Conservation (phyloP, 148 eudicot genomes). For the Rhododendron mucronatum region DNA sequence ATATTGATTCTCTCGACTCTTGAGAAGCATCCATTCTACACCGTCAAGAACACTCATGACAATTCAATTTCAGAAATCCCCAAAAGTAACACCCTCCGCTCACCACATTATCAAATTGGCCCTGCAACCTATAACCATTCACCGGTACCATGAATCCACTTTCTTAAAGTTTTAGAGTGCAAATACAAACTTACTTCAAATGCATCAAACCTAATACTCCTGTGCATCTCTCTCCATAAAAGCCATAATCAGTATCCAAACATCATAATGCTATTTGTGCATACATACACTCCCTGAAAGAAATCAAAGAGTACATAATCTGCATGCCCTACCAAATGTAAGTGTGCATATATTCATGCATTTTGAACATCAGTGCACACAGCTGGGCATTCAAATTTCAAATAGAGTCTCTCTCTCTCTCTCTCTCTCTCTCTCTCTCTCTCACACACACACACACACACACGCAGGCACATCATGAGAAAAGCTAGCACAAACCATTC, state of each 20-base stretch:
- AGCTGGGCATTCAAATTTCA: not conserved
- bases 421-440: not conserved
- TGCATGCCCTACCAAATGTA: not conserved
- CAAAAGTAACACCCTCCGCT: not conserved
- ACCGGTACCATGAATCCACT: not conserved
- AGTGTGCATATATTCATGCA: not conserved
- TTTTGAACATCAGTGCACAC: not conserved
- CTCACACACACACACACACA: not conserved
- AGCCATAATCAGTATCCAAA: not conserved
- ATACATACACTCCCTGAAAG: not conserved
- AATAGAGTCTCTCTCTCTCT: not conserved
- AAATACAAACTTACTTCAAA: not conserved
- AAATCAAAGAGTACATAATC: not conserved
- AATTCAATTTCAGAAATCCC: not conserved
- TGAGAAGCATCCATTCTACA: not conserved
- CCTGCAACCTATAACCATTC: not conserved
- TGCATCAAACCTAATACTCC: not conserved
- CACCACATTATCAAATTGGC: not conserved
- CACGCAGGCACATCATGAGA: not conserved
- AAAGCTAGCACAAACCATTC: conserved; percentile 10
- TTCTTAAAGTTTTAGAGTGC: not conserved
- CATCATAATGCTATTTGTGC: not conserved
- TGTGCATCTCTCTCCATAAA: not conserved
- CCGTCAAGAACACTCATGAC: not conserved
- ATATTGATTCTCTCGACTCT: not conserved